Conservation (phyloP, 2,329 filamentous ascomycete species). For the Venturia effusa region DNA sequence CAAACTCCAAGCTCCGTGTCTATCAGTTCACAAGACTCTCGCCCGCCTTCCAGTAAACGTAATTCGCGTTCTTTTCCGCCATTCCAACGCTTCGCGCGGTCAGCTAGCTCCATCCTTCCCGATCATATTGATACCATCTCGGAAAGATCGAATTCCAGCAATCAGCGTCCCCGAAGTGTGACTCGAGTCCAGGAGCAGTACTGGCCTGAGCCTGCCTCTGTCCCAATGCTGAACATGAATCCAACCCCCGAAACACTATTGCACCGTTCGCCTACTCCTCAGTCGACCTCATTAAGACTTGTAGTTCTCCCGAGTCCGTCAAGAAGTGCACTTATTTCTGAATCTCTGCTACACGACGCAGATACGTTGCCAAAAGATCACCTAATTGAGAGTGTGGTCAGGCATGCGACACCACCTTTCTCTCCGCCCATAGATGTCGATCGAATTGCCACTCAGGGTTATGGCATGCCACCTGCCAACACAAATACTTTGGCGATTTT, state of each 20-base stretch:
- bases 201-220: background rate
- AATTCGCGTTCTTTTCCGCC: slow-evolving; percentile 1
- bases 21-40: slow-evolving; percentile 1
- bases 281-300: background rate
- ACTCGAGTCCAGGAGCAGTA: background rate
- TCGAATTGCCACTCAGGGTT: background rate
- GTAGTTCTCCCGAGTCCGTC: background rate
- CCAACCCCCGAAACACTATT: background rate
- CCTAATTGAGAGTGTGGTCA: background rate
- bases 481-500: background rate
- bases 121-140: background rate
- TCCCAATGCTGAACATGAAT: background rate
- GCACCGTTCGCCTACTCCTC: background rate
- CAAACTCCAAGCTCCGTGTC: slow-evolving; percentile 8
- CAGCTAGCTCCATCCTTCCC: background rate
- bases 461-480: background rate
- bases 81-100: background rate
- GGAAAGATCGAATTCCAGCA: background rate
- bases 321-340: background rate
- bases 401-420: background rate
- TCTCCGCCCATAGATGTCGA: background rate
- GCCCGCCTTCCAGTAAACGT: slow-evolving; percentile 4
- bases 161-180: background rate
- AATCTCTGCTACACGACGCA: background rate
- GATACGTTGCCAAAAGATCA: background rate